Evolutionary conservation across 2,329 filamentous ascomycete genomes (phyloP).

Genomic region (Ilyonectria destructans): DNA sequence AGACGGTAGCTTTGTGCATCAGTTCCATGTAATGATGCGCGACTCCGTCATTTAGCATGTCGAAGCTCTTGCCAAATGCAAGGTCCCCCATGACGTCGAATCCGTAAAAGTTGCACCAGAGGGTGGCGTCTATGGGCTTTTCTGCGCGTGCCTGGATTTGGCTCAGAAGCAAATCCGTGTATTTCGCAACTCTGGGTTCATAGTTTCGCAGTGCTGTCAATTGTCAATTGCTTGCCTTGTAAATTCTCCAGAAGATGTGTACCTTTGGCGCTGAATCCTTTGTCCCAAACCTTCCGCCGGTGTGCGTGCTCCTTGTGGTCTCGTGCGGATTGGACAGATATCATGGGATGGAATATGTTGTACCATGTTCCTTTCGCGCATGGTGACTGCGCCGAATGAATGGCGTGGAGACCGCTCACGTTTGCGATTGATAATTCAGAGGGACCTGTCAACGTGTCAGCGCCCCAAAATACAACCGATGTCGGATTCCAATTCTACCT

Average conservation of each 20-base stretch:
- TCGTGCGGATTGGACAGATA: background rate
- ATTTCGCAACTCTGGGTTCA: constrained; percentile 31
- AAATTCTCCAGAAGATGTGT: background rate
- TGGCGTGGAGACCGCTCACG: background rate
- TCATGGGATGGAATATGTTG: background rate
- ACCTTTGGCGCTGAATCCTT: constrained; percentile 5
- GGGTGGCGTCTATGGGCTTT: background rate
- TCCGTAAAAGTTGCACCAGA: constrained; percentile 35
- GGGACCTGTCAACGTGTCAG: background rate
- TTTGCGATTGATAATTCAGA: constrained; percentile 7
- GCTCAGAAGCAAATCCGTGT: constrained; percentile 12
- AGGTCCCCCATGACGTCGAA: constrained; percentile 41
- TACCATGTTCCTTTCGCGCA: constrained; percentile 1
- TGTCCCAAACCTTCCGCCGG: constrained; percentile 5
- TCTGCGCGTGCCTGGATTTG: constrained; percentile 8
- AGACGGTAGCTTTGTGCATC: constrained; percentile 2
- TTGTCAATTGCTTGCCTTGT: background rate
- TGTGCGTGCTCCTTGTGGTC: constrained; percentile 1
- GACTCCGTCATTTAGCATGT: constrained; percentile 24
- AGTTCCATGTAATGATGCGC: constrained; percentile 23
- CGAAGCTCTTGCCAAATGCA: constrained; percentile 36
- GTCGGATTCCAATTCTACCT: background rate
- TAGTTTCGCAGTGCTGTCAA: constrained; percentile 30
- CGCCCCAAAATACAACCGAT: no score
- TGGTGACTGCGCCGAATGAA: background rate